Percentiles rank a stretch among this genome's conserved stretches.
phyloP scores from a whole-genome alignment of 805 yeast species.

The Kuraishia ogatae region DNA sequence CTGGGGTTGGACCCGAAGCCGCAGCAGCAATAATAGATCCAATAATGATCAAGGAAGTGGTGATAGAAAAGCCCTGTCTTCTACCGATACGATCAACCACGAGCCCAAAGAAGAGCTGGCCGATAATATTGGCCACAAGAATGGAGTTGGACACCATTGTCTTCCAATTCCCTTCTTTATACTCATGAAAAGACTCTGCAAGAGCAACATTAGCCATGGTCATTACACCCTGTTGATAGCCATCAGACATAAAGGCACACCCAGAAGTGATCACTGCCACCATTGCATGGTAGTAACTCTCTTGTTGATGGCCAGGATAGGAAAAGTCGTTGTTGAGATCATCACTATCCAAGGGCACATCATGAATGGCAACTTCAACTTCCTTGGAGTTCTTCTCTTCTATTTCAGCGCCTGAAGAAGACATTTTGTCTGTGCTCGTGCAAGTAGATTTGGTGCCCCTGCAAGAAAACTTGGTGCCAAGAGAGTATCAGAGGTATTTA shows the following conservation, averaged over 20 bases:
- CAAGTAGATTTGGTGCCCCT: no score
- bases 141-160: slow-evolving; percentile 28
- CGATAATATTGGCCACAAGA: slow-evolving; percentile 51
- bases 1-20: slow-evolving; percentile 38
- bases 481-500: not conserved
- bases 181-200: slow-evolving; percentile 10
- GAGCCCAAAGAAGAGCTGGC: slow-evolving; percentile 51
- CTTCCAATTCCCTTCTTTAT: slow-evolving; percentile 10
- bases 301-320: slow-evolving; percentile 1
- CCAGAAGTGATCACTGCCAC: slow-evolving; percentile 13
- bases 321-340: not conserved
- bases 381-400: not conserved
- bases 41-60: slow-evolving; percentile 46
- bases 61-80: slow-evolving; percentile 50
- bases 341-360: not conserved
- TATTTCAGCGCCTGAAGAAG: not conserved
- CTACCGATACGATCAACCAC: slow-evolving; percentile 52
- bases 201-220: slow-evolving; percentile 16
- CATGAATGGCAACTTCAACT: not conserved
- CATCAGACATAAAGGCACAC: slow-evolving; percentile 16
- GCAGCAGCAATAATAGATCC: slow-evolving; percentile 55
- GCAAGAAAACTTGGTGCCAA: no score
- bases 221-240: slow-evolving; percentile 20
- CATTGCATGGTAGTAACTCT: slow-evolving; percentile 4
- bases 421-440: not conserved